phyloP scores from a whole-genome alignment of 495 filamentous ascomycete species.

The Neurospora sublineolata region DNA sequence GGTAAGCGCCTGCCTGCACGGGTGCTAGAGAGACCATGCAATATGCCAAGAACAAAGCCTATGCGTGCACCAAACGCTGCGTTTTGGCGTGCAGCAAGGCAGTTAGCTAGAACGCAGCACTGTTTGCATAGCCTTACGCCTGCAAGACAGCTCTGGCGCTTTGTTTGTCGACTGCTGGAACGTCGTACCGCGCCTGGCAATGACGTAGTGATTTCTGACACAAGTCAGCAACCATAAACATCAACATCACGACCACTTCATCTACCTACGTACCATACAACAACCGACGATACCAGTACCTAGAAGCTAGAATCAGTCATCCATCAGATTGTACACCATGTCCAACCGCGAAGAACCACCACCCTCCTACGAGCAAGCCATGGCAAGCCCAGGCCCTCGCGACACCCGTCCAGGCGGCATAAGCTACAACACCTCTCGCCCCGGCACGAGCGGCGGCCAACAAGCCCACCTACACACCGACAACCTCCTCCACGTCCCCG shows the following conservation, averaged over 20 bases:
- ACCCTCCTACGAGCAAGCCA: constrained; percentile 12
- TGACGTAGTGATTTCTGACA: background rate
- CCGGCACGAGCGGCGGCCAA: background rate
- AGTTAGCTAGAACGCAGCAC: background rate
- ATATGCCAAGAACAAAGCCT: too few relatives aligned
- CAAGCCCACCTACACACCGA: background rate
- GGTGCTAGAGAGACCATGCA: background rate
- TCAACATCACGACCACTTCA: background rate
- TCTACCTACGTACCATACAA: background rate
- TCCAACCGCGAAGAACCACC: constrained; percentile 3
- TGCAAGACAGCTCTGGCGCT: background rate
- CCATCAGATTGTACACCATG: background rate
- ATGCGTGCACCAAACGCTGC: background rate
- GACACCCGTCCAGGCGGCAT: background rate
- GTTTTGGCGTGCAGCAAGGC: too few relatives aligned
- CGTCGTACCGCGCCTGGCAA: background rate
- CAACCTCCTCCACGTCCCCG: background rate
- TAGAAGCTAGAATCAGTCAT: background rate
- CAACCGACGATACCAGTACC: background rate
- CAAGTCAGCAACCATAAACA: background rate
- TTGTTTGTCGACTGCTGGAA: background rate
- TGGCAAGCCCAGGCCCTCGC: background rate
- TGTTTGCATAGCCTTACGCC: background rate
- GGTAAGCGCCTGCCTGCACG: background rate
- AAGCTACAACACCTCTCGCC: background rate